Conservation (phyloP, 179 eudicot genomes). For the Beta macrorhiza region DNA sequence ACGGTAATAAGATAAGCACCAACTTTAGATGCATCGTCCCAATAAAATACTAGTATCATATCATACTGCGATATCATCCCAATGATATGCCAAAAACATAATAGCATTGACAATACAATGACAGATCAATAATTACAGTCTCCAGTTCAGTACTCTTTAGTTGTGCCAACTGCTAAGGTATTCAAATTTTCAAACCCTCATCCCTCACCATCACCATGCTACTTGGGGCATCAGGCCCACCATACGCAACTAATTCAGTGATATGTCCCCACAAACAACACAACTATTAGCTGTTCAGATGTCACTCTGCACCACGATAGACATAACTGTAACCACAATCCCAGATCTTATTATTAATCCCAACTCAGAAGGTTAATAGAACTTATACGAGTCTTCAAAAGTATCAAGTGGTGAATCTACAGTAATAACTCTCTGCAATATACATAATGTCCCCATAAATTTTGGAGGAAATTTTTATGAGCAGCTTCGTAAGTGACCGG, state of each 20-base stretch:
- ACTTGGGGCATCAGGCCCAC: neutral
- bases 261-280: neutral
- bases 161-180: neutral
- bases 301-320: neutral
- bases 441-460: neutral
- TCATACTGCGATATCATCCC: neutral
- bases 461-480: neutral
- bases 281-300: neutral
- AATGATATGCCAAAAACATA: no score
- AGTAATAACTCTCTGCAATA: neutral
- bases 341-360: no score
- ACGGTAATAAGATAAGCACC: neutral
- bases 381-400: no score
- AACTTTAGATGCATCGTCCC: neutral
- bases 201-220: neutral
- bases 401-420: neutral
- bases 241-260: neutral
- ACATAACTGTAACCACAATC: neutral
- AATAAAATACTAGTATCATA: neutral
- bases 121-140: neutral
- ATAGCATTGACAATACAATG: neutral
- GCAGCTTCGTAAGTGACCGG: neutral
- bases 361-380: no score
- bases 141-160: neutral
- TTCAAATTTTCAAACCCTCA: neutral